Percentiles rank a stretch among this genome's conserved stretches.
Evolutionary conservation across 306 rosid species (phyloP).

Genomic region (Quercus glauca): DNA sequence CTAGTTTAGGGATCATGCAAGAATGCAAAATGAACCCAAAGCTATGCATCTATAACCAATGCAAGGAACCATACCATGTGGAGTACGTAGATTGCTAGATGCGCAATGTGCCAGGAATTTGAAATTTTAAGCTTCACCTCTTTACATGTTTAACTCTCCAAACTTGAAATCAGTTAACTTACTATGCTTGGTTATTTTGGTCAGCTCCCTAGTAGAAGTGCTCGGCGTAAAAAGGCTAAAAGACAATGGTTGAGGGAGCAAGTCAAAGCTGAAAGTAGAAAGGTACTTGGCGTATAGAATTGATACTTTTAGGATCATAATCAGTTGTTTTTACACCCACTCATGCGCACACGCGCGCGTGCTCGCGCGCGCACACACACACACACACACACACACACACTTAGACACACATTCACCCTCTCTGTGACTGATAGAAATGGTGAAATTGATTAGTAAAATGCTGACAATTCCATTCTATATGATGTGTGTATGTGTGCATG

Average conservation of each 20-base stretch:
- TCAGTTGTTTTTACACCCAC: background rate
- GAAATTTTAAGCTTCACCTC: slow-evolving; percentile 8
- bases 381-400: background rate
- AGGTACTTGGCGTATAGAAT: slow-evolving; percentile 45
- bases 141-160: background rate
- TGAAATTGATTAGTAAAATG: slow-evolving; percentile 7
- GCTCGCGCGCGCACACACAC: fast-evolving
- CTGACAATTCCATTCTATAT: background rate
- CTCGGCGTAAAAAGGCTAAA: slow-evolving; percentile 84
- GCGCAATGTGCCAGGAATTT: slow-evolving; percentile 10
- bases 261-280: slow-evolving; percentile 41
- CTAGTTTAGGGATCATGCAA: background rate
- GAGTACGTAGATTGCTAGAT: background rate
- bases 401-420: background rate
- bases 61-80: slow-evolving; percentile 8
- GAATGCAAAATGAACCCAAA: background rate
- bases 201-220: slow-evolving; percentile 82
- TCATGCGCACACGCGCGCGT: fast-evolving
- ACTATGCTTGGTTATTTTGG: slow-evolving; percentile 7
- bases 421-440: background rate
- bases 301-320: background rate
- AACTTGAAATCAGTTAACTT: background rate
- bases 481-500: background rate
- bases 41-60: background rate
- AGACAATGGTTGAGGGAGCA: slow-evolving; percentile 80